These are phyloP conservation scores for Knoxdaviesia proteae DNA, from an alignment of 2,329 filamentous ascomycete genomes.

Conservation along the genomic window DNA sequence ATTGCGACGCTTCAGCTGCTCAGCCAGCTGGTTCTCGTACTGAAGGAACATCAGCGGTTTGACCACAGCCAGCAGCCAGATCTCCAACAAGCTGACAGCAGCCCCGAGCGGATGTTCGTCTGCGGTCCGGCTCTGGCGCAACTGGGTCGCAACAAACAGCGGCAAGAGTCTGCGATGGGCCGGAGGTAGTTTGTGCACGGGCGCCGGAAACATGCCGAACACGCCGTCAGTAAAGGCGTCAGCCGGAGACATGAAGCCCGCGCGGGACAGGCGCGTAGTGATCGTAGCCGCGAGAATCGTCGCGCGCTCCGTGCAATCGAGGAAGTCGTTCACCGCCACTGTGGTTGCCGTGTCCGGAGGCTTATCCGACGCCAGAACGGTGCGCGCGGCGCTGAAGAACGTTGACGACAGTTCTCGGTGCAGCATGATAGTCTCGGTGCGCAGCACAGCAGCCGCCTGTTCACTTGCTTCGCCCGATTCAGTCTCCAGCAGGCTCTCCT, in stretches of 20 bases:
- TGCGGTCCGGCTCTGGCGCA: constrained; percentile 24
- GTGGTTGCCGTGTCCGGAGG: neutral
- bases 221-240: constrained; percentile 20
- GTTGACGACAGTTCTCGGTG: constrained; percentile 24
- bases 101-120: constrained; percentile 17
- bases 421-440: constrained; percentile 12
- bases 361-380: constrained; percentile 11
- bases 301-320: constrained; percentile 20
- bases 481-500: neutral
- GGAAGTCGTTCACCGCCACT: constrained; percentile 7
- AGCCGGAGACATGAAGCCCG: constrained; percentile 20
- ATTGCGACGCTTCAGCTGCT: constrained; percentile 19
- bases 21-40: constrained; percentile 28
- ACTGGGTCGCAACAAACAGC: constrained; percentile 29
- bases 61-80: constrained; percentile 31
- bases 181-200: constrained; percentile 17
- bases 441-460: neutral
- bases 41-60: constrained; percentile 24
- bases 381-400: constrained; percentile 26
- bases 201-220: constrained; percentile 28
- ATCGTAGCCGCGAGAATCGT: constrained; percentile 24
- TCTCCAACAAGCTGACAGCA: constrained; percentile 21
- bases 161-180: constrained; percentile 23
- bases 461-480: constrained; percentile 5
- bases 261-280: constrained; percentile 21